A percentile compares a stretch with the other conserved stretches of the same genome.
phyloP scores from a whole-genome alignment of 192 early-diverging fungal species.

The Geranomyces variabilis region DNA sequence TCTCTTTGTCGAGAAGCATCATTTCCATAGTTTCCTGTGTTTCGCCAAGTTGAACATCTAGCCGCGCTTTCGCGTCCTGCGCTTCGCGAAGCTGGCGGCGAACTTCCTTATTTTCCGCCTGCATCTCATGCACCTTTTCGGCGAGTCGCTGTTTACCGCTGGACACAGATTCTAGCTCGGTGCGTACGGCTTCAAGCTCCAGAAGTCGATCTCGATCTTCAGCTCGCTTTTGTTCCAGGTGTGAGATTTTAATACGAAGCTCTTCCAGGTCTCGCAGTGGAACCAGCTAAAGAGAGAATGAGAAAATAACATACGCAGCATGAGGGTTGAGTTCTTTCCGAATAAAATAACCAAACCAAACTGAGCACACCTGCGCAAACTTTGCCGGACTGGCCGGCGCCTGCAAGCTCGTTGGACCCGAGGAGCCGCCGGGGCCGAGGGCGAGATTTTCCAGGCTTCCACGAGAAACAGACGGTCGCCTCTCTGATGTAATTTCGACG shows the following conservation, averaged over 20 bases:
- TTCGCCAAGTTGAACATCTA: conserved; percentile 74
- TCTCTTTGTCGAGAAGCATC: conserved; percentile 86
- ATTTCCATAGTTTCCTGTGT: conserved; percentile 81
- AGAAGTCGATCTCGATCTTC: conserved; percentile 77
- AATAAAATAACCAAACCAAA: neutral
- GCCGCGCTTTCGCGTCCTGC: conserved; percentile 61
- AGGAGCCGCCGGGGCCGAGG: neutral
- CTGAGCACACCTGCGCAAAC: conserved; percentile 17
- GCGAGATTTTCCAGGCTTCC: neutral
- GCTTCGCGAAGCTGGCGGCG: conserved; percentile 62
- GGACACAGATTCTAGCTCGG: conserved; percentile 66
- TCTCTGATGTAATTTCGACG: neutral
- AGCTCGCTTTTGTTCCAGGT: conserved; percentile 78
- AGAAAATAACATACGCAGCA: neutral
- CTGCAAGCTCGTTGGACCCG: neutral
- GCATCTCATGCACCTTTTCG: conserved; percentile 70
- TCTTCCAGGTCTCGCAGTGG: conserved; percentile 71
- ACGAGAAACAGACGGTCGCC: neutral
- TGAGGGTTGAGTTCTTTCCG: too few relatives aligned
- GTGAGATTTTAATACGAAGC: conserved; percentile 72
- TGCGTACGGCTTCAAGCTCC: conserved; percentile 71
- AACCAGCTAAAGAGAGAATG: neutral
- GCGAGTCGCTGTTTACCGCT: conserved; percentile 24
- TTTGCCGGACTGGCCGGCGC: conserved; percentile 24
- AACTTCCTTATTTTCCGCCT: conserved; percentile 71